These are phyloP conservation scores for Fraxinus sp. DNA, from an alignment of 305 asterid genomes.

Conservation along the genomic window DNA sequence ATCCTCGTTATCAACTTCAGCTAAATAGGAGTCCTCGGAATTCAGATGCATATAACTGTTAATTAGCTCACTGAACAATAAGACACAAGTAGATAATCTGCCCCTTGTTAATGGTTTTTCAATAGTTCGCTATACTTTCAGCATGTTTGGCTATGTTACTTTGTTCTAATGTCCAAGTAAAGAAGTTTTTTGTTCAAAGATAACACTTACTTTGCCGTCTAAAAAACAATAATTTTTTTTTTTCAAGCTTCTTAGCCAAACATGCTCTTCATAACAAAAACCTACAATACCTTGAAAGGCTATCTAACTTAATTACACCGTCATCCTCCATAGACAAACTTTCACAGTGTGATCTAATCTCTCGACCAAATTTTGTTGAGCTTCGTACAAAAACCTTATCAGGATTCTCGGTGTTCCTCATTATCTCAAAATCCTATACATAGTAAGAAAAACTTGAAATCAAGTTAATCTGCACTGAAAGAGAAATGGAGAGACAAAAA, in stretches of 20 bases:
- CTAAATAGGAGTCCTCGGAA: constrained; percentile 17
- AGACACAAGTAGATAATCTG: neutral
- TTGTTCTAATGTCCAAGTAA: neutral
- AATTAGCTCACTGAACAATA: constrained; percentile 33
- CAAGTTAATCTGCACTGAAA: neutral
- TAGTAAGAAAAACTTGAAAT: neutral
- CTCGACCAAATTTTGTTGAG: constrained; percentile 5
- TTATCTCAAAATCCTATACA: constrained; percentile 34
- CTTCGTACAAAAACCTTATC: constrained; percentile 31
- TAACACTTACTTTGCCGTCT: neutral
- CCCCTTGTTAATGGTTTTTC: neutral
- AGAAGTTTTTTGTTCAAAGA: neutral
- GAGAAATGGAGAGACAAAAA: neutral
- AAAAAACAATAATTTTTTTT: neutral
- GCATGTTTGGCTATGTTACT: neutral
- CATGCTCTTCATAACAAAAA: neutral
- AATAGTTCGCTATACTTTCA: neutral
- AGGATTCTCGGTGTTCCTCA: constrained; percentile 32
- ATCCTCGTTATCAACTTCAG: neutral
- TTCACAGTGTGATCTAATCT: constrained; percentile 4
- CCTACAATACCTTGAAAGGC: neutral
- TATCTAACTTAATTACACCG: constrained; percentile 21
- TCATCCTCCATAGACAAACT: constrained; percentile 16
- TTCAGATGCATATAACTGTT: constrained; percentile 29
- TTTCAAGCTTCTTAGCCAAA: neutral